A percentile compares a stretch with the other conserved stretches of the same genome.
phyloP scores from a whole-genome alignment of 1,284 basidiomycete genomes.

The Neonothopanus nambi region DNA sequence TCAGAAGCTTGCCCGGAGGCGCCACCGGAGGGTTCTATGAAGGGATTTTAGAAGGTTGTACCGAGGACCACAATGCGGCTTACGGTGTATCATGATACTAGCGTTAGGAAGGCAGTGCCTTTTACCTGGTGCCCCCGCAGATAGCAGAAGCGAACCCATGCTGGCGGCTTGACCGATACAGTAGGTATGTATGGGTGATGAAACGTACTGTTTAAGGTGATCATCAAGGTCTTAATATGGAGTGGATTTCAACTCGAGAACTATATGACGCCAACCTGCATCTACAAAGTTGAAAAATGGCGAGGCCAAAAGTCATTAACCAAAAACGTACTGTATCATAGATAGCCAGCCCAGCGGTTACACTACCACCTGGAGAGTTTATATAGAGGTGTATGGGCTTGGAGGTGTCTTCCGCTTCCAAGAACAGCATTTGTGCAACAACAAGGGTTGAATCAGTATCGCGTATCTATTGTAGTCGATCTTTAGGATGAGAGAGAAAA shows the following conservation, averaged over 20 bases:
- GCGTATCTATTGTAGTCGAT: constrained; percentile 58
- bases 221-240: constrained; percentile 12
- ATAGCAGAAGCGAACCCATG: constrained; percentile 90
- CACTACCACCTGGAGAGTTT: constrained; percentile 92
- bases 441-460: constrained; percentile 83
- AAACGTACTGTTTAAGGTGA: constrained; percentile 68
- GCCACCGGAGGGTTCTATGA: constrained; percentile 87
- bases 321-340: constrained; percentile 79
- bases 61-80: constrained; percentile 30
- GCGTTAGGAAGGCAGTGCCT: constrained; percentile 88
- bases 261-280: constrained; percentile 60
- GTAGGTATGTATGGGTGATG: constrained; percentile 92
- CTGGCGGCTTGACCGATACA: constrained; percentile 91
- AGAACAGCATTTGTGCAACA: constrained; percentile 88
- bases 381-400: constrained; percentile 94
- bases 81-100: constrained; percentile 96
- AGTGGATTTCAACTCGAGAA: constrained; percentile 10
- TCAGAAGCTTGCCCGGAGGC: constrained; percentile 92
- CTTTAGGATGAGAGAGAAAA: constrained; percentile 8
- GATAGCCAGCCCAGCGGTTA: constrained; percentile 91
- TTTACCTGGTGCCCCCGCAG: constrained; percentile 86
- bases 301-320: background rate
- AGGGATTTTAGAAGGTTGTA: constrained; percentile 15
- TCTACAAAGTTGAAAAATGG: constrained; percentile 41
- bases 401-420: constrained; percentile 90